Base-by-base conservation (phyloP, 106 monocot genomes). In the Dendrobium catenatum region DNA sequence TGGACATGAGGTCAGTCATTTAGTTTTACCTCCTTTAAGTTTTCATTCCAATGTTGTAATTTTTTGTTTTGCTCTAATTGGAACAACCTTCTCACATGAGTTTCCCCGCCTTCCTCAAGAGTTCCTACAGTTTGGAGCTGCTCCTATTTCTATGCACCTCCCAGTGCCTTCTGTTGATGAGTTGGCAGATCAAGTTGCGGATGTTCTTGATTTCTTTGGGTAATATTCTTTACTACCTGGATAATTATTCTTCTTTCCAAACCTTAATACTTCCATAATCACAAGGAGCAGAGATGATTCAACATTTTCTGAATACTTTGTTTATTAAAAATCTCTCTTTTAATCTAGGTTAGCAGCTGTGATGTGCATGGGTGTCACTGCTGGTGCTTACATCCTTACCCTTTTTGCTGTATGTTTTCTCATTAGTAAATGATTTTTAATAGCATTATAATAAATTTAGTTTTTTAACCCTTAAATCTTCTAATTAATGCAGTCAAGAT, bases 121-220 rank as follows among this genome's bases (percentile, higher is more conserved):
- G 80, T 82, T 83, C 72, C 75, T 99, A 85, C 99, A 99, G 99
- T 93, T 93, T 58, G 98, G 93, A 82, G 95, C 98, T 80, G 98
- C 93, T 87, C 89, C 98, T n/a, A 91, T 99, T 85, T 88, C 86
- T 75, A 76, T 80, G 37, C 82, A 93, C 86, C 68, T 80, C 46
- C 87, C 95, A 17, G 80, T 93, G 37, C 89, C 84, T 31, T 88
- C 91, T 47, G 93, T 91, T 73, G 91, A 95, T 82, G 95, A 99
- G 37, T 81, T 99, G 42, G 95, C 95, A 59, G 91, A 99, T 83
- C 95, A 95, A 77, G 79, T 99, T 51, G 91, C 88, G 1, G 98
- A 99, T 61, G 91, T 99, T 83, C 91, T 99, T 42, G 92, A 99
- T 79, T 93, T 84, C 64, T 99, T 99, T 78, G 84, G 94, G 98